These are phyloP conservation scores for Heterobasidion irregulare DNA, from an alignment of 1,284 basidiomycete genomes.

Conservation along the genomic window DNA sequence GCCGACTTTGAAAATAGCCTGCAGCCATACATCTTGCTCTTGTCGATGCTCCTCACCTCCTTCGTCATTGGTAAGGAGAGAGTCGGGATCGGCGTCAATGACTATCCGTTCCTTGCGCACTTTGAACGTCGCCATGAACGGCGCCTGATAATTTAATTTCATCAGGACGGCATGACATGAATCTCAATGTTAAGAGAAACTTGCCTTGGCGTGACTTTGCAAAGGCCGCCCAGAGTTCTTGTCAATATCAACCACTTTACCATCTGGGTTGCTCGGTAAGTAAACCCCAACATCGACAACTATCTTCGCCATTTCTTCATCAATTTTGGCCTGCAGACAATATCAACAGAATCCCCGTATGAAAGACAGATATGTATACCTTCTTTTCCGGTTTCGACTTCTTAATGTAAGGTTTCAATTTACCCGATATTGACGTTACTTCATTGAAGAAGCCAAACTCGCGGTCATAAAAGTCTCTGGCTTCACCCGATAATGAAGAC, in stretches of 20 bases:
- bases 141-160: constrained; percentile 51
- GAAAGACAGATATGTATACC: constrained; percentile 27
- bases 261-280: constrained; percentile 96
- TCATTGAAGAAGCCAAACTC: constrained; percentile 97
- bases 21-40: constrained; percentile 91
- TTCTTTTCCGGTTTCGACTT: constrained; percentile 97
- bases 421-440: constrained; percentile 96
- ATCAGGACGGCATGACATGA: background rate
- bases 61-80: constrained; percentile 57
- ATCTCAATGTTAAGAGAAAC: background rate
- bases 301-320: constrained; percentile 99
- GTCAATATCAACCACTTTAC: constrained; percentile 92
- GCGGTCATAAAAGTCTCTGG: constrained; percentile 85
- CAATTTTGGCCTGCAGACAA: constrained; percentile 81
- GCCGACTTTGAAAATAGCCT: constrained; percentile 99
- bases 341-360: background rate
- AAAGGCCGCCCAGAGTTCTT: constrained; percentile 93
- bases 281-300: constrained; percentile 92
- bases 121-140: constrained; percentile 99
- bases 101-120: constrained; percentile 77
- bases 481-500: constrained; percentile 82
- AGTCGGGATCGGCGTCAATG: constrained; percentile 59
- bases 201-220: constrained; percentile 94
- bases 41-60: constrained; percentile 47
- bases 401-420: constrained; percentile 96